Percentiles rank a stretch among this genome's conserved stretches.
Evolutionary conservation across 805 yeast species (phyloP).

Genomic region (Nakazawaea ishiwadae): DNA sequence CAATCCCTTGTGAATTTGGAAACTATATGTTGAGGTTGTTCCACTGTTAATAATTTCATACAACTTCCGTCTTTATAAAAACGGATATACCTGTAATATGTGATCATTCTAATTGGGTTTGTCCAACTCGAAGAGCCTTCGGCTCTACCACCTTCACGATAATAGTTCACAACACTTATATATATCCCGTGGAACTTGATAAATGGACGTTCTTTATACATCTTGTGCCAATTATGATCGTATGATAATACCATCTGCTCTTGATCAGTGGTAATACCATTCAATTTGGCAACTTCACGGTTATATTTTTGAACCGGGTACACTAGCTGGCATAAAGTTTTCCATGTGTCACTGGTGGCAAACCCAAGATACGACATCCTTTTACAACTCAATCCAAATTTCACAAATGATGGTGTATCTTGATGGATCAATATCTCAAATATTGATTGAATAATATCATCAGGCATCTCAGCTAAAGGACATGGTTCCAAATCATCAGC

Average conservation of each 20-base stretch:
- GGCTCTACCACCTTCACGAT: slow-evolving; percentile 74
- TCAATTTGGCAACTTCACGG: slow-evolving; percentile 32
- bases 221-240: slow-evolving; percentile 40
- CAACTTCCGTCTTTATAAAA: slow-evolving; percentile 78
- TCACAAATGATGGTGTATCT: slow-evolving; percentile 64
- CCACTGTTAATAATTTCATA: slow-evolving; percentile 60
- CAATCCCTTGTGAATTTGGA: slow-evolving; percentile 39
- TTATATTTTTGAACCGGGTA: slow-evolving; percentile 54
- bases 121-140: slow-evolving; percentile 64
- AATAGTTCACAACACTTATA: slow-evolving; percentile 78
- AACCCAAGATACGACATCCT: slow-evolving; percentile 56
- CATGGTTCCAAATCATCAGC: slow-evolving; percentile 32
- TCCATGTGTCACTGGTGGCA: slow-evolving; percentile 44
- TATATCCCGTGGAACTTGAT: slow-evolving; percentile 80
- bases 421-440: slow-evolving; percentile 39
- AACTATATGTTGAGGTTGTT: slow-evolving; percentile 68
- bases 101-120: slow-evolving; percentile 76
- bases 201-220: slow-evolving; percentile 67
- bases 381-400: slow-evolving; percentile 54
- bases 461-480: slow-evolving; percentile 42
- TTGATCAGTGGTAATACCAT: slow-evolving; percentile 30
- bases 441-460: slow-evolving; percentile 52
- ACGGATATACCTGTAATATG: slow-evolving; percentile 82
- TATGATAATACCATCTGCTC: slow-evolving; percentile 33
- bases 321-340: slow-evolving; percentile 41